Percentiles rank a stretch among this genome's conserved stretches.
Evolutionary conservation across 345 rosid genomes (phyloP).

Genomic region (Trapa bicornis): DNA sequence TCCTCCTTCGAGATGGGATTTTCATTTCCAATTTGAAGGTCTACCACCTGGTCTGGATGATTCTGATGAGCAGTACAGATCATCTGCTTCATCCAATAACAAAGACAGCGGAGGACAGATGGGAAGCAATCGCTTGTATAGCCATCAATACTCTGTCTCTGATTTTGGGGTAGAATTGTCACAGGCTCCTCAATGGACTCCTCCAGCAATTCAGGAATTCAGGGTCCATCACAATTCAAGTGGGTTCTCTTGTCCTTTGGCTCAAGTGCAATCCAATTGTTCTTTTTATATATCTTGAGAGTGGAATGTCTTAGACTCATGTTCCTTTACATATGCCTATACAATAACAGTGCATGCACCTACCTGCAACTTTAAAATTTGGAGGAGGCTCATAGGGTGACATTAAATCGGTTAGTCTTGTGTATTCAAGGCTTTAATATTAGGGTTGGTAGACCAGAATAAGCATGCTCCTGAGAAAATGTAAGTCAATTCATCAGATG

Average conservation of each 20-base stretch:
- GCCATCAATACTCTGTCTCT: constrained; percentile 24
- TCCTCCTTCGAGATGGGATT: constrained; percentile 44
- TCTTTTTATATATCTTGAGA: neutral
- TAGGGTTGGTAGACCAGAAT: neutral
- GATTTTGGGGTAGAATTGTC: constrained; percentile 30
- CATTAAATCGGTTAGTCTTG: neutral
- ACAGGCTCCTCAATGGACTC: constrained; percentile 44
- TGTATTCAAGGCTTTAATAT: neutral
- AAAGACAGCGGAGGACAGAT: constrained; percentile 38
- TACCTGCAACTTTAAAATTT: neutral
- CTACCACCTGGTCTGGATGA: constrained; percentile 26
- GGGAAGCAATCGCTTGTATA: constrained; percentile 20
- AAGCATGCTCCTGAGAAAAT: neutral
- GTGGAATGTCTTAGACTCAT: neutral
- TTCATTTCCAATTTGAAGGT: constrained; percentile 29
- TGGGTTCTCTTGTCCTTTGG: neutral
- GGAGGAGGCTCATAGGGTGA: neutral
- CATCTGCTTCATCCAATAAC: constrained; percentile 47
- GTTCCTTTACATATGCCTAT: neutral
- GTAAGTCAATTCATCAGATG: too few relatives aligned
- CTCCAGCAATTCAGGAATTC: constrained; percentile 43
- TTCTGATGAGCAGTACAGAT: constrained; percentile 22
- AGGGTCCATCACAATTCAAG: constrained; percentile 24
- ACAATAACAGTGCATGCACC: neutral
- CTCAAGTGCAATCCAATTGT: neutral